Percentiles rank a stretch among this genome's conserved stretches.
Evolutionary conservation across 208 protist genomes (phyloP).

Genomic region (Crithidia bombi): DNA sequence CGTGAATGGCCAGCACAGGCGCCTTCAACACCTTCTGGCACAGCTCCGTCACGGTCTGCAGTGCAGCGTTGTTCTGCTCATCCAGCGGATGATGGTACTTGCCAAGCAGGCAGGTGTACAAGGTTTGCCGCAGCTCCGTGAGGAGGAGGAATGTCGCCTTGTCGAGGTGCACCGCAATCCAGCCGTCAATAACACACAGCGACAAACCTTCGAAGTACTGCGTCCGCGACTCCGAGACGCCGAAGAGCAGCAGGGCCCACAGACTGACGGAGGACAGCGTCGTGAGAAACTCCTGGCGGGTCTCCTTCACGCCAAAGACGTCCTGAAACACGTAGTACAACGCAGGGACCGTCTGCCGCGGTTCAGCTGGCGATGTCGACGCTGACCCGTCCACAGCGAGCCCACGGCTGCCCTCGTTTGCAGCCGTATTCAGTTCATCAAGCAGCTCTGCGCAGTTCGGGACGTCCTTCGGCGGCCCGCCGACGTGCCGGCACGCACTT

Average conservation of each 20-base stretch:
- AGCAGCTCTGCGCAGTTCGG: slow-evolving; percentile 43
- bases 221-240: slow-evolving; percentile 61
- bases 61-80: slow-evolving; percentile 49
- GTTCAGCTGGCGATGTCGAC: background rate
- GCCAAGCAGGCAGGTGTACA: slow-evolving; percentile 59
- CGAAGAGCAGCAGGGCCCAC: slow-evolving; percentile 88
- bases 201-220: slow-evolving; percentile 48
- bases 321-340: slow-evolving; percentile 84
- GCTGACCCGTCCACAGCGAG: background rate
- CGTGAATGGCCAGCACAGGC: slow-evolving; percentile 38
- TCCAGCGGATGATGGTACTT: slow-evolving; percentile 73
- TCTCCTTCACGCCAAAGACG: slow-evolving; percentile 70
- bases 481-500: slow-evolving; percentile 74
- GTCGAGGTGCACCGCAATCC: slow-evolving; percentile 72
- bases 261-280: slow-evolving; percentile 72
- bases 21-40: slow-evolving; percentile 64
- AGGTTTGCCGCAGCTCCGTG: slow-evolving; percentile 39
- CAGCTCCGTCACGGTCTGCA: slow-evolving; percentile 53
- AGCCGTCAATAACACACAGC: slow-evolving; percentile 76
- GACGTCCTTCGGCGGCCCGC: slow-evolving; percentile 39
- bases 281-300: slow-evolving; percentile 68
- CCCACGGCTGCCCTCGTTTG: background rate
- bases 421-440: slow-evolving; percentile 14
- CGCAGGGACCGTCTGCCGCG: slow-evolving; percentile 34
- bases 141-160: slow-evolving; percentile 46